These are phyloP conservation scores for Candida anutae DNA, from an alignment of 1,139 yeast genomes.

Conservation along the genomic window DNA sequence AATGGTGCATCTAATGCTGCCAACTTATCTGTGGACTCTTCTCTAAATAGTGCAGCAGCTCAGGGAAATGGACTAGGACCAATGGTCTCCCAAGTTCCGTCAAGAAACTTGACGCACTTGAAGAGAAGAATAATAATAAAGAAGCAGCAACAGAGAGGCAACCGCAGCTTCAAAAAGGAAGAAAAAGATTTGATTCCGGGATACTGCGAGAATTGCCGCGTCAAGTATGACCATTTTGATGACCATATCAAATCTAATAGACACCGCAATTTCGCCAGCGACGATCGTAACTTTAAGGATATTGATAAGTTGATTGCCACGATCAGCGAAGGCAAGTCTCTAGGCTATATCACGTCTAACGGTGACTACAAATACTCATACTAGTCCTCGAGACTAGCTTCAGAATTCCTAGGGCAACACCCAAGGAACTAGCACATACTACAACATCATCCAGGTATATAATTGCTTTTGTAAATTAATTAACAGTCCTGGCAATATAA, in stretches of 20 bases:
- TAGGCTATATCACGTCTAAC: constrained; percentile 38
- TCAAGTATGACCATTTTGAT: constrained; percentile 72
- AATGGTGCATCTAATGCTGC: constrained; percentile 50
- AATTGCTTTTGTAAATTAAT: too few species aligned
- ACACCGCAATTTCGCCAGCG: constrained; percentile 76
- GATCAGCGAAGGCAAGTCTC: constrained; percentile 35
- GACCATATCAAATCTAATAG: constrained; percentile 65
- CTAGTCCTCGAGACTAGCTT: too few species aligned
- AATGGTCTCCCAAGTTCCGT: constrained; percentile 56
- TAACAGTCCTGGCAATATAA: too few species aligned
- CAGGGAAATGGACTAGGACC: constrained; percentile 70
- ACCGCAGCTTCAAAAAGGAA: constrained; percentile 4
- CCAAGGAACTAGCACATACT: too few species aligned
- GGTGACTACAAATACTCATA: constrained; percentile 29
- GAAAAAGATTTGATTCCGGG: constrained; percentile 44
- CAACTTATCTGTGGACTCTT: constrained; percentile 37
- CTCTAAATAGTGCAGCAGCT: constrained; percentile 26
- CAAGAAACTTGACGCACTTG: constrained; percentile 55
- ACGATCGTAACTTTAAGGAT: constrained; percentile 62
- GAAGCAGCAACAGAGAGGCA: constrained; percentile 20
- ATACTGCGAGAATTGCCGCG: constrained; percentile 91
- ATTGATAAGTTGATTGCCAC: constrained; percentile 62
- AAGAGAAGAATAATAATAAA: constrained; percentile 45
- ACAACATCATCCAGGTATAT: too few species aligned
- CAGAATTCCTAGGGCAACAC: too few species aligned